A percentile compares a stretch with the other conserved stretches of the same genome.
These are phyloP conservation scores for Suillus variegatus DNA, from an alignment of 768 basidiomycete genomes.

Conservation along the genomic window DNA sequence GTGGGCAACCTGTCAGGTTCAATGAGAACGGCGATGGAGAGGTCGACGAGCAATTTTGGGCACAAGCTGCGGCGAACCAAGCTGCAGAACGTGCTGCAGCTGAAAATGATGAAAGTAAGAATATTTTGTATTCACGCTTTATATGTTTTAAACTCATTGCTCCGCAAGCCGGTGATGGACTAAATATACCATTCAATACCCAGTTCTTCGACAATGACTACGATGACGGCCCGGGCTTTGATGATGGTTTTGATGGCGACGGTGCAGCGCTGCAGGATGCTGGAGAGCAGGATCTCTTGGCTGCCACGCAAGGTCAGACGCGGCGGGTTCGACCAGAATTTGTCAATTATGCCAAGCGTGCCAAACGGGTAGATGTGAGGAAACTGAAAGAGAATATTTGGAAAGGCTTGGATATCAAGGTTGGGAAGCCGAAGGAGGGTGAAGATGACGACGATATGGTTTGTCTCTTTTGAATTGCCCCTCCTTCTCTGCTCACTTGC, in stretches of 20 bases:
- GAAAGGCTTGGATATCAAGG: constrained; percentile 84
- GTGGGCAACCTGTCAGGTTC: constrained; percentile 59
- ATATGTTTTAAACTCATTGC: constrained; percentile 16
- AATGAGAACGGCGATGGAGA: constrained; percentile 78
- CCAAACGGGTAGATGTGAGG: constrained; percentile 95
- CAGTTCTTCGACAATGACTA: constrained; percentile 96
- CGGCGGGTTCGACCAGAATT: constrained; percentile 83
- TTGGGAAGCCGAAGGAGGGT: constrained; percentile 35
- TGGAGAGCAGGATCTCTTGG: constrained; percentile 86
- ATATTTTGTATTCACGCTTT: neutral
- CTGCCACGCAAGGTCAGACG: constrained; percentile 73
- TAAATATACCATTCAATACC: constrained; percentile 79
- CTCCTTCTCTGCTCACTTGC: neutral
- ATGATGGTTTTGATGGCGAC: constrained; percentile 55
- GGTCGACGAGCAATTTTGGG: constrained; percentile 97
- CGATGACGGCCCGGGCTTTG: constrained; percentile 76
- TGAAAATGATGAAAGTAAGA: constrained; percentile 66
- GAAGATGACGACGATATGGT: constrained; percentile 60
- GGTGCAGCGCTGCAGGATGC: constrained; percentile 52
- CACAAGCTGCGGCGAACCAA: constrained; percentile 87
- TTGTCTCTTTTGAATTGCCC: constrained; percentile 15
- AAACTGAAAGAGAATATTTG: constrained; percentile 98
- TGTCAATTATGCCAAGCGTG: constrained; percentile 93
- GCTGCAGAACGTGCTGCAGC: constrained; percentile 56
- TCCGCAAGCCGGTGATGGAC: constrained; percentile 46